These are phyloP conservation scores for Myriosclerotinia curreyana DNA, from an alignment of 2,329 filamentous ascomycete genomes.

Conservation along the genomic window DNA sequence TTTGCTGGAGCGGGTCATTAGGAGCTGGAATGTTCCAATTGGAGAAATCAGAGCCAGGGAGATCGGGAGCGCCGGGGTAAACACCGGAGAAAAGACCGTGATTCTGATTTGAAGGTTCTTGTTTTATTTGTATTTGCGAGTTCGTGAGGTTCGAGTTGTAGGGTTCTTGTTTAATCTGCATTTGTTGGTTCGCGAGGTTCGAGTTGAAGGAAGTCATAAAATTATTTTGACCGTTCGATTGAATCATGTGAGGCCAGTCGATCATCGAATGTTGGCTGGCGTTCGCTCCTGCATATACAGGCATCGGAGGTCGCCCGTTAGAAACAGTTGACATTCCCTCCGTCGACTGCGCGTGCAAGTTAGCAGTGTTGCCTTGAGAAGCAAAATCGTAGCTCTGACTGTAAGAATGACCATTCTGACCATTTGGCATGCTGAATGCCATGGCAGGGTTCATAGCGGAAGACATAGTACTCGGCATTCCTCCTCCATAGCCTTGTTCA, in stretches of 20 bases:
- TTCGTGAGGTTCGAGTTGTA: slow-evolving; percentile 58
- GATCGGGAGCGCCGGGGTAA: slow-evolving; percentile 27
- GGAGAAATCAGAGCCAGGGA: slow-evolving; percentile 39
- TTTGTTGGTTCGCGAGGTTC: slow-evolving; percentile 68
- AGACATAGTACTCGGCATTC: slow-evolving; percentile 59
- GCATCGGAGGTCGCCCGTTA: slow-evolving; percentile 42
- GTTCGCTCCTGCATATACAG: slow-evolving; percentile 54
- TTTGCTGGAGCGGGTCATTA: slow-evolving; percentile 50
- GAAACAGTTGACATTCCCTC: slow-evolving; percentile 31
- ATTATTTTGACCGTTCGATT: slow-evolving; percentile 65
- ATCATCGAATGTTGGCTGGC: slow-evolving; percentile 58
- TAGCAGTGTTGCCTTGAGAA: slow-evolving; percentile 37
- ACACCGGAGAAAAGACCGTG: slow-evolving; percentile 53
- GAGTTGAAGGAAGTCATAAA: slow-evolving; percentile 52
- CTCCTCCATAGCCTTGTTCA: slow-evolving; percentile 56
- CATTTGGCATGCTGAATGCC: slow-evolving; percentile 60
- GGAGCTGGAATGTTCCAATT: slow-evolving; percentile 44
- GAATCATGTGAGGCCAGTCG: slow-evolving; percentile 78
- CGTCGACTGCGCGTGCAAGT: slow-evolving; percentile 35
- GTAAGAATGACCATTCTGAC: slow-evolving; percentile 53
- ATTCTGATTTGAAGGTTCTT: slow-evolving; percentile 47
- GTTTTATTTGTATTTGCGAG: slow-evolving; percentile 67
- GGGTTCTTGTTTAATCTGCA: slow-evolving; percentile 59
- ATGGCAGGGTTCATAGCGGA: slow-evolving; percentile 58
- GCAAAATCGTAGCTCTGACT: slow-evolving; percentile 40